Evolutionary conservation across 148 eudicot species (phyloP).

Genomic region (Pouteria glomerata): DNA sequence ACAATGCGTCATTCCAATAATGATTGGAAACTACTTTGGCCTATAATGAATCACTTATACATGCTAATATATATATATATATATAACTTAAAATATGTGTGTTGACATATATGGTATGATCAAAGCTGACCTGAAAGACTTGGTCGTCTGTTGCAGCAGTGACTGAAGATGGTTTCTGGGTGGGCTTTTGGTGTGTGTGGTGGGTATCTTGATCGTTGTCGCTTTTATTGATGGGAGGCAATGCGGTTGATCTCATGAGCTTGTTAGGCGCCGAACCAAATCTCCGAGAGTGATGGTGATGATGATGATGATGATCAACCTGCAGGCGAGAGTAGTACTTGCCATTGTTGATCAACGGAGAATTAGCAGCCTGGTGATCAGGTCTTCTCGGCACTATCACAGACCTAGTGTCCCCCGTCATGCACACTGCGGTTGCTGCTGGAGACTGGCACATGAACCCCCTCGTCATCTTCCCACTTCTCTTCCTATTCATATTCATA

Average conservation of each 20-base stretch:
- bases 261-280: conserved; percentile 3
- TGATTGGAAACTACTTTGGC: too few relatives aligned
- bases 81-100: not conserved
- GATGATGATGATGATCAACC: conserved; percentile 14
- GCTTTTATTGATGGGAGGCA: not conserved
- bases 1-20: too few relatives aligned
- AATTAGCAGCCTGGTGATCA: too few relatives aligned
- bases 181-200: not conserved
- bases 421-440: conserved; percentile 35
- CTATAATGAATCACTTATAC: too few relatives aligned
- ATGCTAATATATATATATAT: not conserved
- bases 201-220: not conserved
- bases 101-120: not conserved
- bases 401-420: conserved; percentile 29
- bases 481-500: conserved; percentile 19
- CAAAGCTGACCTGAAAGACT: conserved; percentile 33
- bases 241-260: conserved; percentile 14
- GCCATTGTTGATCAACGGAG: too few relatives aligned
- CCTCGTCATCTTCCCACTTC: conserved; percentile 30
- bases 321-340: too few relatives aligned
- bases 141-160: conserved; percentile 17
- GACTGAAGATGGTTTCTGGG: conserved; percentile 9
- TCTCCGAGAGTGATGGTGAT: conserved; percentile 17
- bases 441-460: conserved; percentile 64
- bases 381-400: conserved; percentile 47